phyloP scores from a whole-genome alignment of 2,329 filamentous ascomycete genomes.

The Cladophialophora immunda region DNA sequence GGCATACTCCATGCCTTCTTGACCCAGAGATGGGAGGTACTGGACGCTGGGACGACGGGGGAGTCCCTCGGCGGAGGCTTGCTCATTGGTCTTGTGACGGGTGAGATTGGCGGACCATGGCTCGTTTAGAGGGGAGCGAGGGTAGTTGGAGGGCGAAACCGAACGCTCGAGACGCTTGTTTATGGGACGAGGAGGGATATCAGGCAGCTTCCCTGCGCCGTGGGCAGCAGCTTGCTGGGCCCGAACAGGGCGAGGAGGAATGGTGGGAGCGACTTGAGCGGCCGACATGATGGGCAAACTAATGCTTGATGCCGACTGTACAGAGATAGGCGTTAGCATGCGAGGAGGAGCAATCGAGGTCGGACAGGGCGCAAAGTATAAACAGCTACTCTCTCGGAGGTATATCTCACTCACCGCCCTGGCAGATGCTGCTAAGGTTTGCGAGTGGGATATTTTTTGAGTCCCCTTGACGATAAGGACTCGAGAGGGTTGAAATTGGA shows the following conservation, averaged over 20 bases:
- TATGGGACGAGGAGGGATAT: constrained; percentile 79
- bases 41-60: constrained; percentile 77
- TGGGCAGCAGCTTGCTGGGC: constrained; percentile 56
- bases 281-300: constrained; percentile 49
- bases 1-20: constrained; percentile 90
- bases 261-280: constrained; percentile 59
- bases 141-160: constrained; percentile 79
- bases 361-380: constrained; percentile 6
- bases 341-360: constrained; percentile 13
- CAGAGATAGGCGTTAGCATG: constrained; percentile 17
- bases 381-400: constrained; percentile 1
- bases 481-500: constrained; percentile 21
- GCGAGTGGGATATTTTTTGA: constrained; percentile 5
- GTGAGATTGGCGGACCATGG: constrained; percentile 53
- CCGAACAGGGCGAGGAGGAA: constrained; percentile 71
- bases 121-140: constrained; percentile 86
- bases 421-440: constrained; percentile 4
- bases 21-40: constrained; percentile 79
- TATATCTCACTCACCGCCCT: constrained; percentile 21
- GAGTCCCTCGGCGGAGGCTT: constrained; percentile 47
- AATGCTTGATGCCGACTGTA: constrained; percentile 39
- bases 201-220: constrained; percentile 66
- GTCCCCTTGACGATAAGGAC: constrained; percentile 19
- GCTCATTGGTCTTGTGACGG: constrained; percentile 48
- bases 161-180: constrained; percentile 75